Evolutionary conservation across 495 filamentous ascomycete genomes (phyloP).

Genomic region (Tirmania nivea): DNA sequence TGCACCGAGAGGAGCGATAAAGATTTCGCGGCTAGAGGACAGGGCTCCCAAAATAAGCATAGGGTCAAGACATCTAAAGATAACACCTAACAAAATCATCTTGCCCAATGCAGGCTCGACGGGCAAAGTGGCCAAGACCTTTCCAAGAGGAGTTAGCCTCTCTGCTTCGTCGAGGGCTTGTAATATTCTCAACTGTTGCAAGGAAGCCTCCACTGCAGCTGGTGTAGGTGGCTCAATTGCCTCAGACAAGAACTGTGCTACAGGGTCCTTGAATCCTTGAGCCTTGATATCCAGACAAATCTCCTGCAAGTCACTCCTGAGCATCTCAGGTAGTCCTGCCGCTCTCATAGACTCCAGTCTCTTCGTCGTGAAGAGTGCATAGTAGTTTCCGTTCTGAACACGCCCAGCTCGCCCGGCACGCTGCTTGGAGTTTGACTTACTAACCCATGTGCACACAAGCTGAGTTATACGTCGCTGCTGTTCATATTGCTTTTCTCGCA

Average conservation of each 20-base stretch:
- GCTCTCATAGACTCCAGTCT: slow-evolving; percentile 28
- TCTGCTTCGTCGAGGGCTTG: slow-evolving; percentile 30
- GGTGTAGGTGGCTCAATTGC: slow-evolving; percentile 32
- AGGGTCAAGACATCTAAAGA: slow-evolving; percentile 40
- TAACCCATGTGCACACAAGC: slow-evolving; percentile 31
- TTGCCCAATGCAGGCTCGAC: slow-evolving; percentile 33
- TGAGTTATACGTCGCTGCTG: slow-evolving; percentile 24
- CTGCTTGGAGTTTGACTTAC: slow-evolving; percentile 33
- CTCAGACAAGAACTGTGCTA: slow-evolving; percentile 28
- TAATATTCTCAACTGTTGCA: slow-evolving; percentile 26
- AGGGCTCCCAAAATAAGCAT: slow-evolving; percentile 33
- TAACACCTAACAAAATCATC: slow-evolving; percentile 35
- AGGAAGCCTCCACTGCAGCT: slow-evolving; percentile 24
- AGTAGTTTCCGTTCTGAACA: slow-evolving; percentile 37
- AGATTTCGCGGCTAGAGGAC: slow-evolving; percentile 23
- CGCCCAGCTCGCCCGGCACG: slow-evolving; percentile 37
- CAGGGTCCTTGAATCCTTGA: slow-evolving; percentile 24
- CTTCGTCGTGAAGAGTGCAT: slow-evolving; percentile 30
- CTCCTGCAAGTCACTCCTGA: slow-evolving; percentile 30
- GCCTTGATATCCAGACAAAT: slow-evolving; percentile 29
- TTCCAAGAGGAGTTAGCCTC: slow-evolving; percentile 31
- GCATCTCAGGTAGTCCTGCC: slow-evolving; percentile 28
- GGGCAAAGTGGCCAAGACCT: slow-evolving; percentile 26
- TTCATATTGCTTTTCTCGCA: slow-evolving; percentile 31
- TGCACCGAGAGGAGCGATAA: slow-evolving; percentile 22